phyloP scores from a whole-genome alignment of 352 stramenopile species.

The Nothophytophthora sp. region DNA sequence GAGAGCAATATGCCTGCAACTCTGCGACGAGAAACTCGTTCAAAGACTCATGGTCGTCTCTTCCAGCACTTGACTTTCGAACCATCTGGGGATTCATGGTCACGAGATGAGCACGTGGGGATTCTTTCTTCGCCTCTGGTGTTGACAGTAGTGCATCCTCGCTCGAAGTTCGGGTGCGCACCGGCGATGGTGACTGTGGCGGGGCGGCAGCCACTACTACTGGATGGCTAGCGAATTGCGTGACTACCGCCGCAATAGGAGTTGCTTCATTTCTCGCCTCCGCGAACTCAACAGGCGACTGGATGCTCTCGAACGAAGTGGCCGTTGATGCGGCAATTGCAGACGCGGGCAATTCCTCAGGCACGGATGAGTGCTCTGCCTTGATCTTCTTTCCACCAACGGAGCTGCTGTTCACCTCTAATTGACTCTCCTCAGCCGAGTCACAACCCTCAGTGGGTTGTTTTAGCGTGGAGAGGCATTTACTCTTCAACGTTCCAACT shows the following conservation, averaged over 20 bases:
- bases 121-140: constrained; percentile 18
- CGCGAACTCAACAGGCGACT: not conserved
- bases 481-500: constrained; percentile 31
- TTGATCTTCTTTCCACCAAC: not conserved
- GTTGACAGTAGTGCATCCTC: constrained; percentile 21
- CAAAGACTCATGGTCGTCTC: constrained; percentile 38
- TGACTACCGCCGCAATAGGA: not conserved
- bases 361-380: not conserved
- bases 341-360: not conserved
- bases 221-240: constrained; percentile 8
- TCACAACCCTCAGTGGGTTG: constrained; percentile 6
- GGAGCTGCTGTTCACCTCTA: not conserved
- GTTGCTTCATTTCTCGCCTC: not conserved
- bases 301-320: not conserved
- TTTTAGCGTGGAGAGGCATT: constrained; percentile 23
- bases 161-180: constrained; percentile 19
- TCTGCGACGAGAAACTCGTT: constrained; percentile 57
- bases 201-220: constrained; percentile 8
- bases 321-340: not conserved
- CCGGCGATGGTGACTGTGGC: constrained; percentile 23
- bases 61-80: constrained; percentile 18
- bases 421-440: constrained; percentile 1
- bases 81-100: constrained; percentile 13
- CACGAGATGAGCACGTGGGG: not conserved
- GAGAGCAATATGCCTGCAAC: constrained; percentile 43